Evolutionary conservation across 352 stramenopile genomes (phyloP).

Genomic region (Peronospora tabacina): DNA sequence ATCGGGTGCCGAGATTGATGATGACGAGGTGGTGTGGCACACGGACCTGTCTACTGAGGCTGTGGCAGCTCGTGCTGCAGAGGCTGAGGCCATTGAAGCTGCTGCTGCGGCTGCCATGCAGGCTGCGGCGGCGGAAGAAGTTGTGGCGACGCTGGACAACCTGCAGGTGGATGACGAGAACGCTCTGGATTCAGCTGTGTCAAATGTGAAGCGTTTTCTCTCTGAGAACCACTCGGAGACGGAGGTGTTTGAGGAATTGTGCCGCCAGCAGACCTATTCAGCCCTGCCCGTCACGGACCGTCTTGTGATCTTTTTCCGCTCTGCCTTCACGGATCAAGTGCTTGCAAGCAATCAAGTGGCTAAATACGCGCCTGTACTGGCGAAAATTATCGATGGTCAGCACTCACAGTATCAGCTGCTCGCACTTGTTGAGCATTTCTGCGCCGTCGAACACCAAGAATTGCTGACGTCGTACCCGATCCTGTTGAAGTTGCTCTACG

Average conservation of each 20-base stretch:
- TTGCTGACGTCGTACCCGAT: constrained; percentile 86
- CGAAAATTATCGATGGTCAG: constrained; percentile 74
- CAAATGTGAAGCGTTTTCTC: constrained; percentile 62
- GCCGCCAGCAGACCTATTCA: constrained; percentile 89
- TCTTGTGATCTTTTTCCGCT: constrained; percentile 91
- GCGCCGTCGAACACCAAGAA: constrained; percentile 79
- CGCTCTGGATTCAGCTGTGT: constrained; percentile 64
- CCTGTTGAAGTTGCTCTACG: constrained; percentile 94
- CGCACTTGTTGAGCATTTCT: constrained; percentile 87
- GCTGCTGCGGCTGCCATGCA: constrained; percentile 67
- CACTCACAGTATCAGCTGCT: constrained; percentile 92
- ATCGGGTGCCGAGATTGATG: constrained; percentile 56
- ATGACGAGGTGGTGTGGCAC: constrained; percentile 81
- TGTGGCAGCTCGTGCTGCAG: constrained; percentile 67
- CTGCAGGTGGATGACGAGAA: constrained; percentile 79
- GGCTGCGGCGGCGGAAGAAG: constrained; percentile 41
- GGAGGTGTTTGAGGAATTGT: constrained; percentile 85
- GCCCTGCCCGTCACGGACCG: constrained; percentile 89
- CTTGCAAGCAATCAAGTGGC: constrained; percentile 88
- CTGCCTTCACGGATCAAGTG: constrained; percentile 83
- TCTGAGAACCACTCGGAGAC: constrained; percentile 35
- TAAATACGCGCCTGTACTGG: constrained; percentile 83
- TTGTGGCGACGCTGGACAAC: constrained; percentile 73
- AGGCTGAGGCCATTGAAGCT: constrained; percentile 77
- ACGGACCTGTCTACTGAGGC: constrained; percentile 78